Evolutionary conservation across 176 grass and related monocot genomes (phyloP), one percentile per base, ranked within the genome.

Genomic region (Melocanna baccifera): DNA sequence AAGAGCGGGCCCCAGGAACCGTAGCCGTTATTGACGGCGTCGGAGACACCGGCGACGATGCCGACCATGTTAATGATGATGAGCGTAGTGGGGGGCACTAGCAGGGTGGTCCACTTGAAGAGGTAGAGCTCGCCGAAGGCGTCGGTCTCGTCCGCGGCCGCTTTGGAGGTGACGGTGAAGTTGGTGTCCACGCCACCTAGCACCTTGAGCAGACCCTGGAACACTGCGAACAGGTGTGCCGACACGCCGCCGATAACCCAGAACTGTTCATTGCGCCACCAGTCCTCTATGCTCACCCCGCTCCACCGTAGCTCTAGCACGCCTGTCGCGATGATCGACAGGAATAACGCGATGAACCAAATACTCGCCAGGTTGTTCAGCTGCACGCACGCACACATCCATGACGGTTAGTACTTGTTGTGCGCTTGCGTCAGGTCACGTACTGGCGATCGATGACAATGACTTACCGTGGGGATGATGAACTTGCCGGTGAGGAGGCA

Each of bases 31-130:
- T 99, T 99, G 62, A 94, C 91, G 18, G 97, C 97, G 78, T 99
- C 93, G 1, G 96, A 99, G 4, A 99, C 96, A 1, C 96, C 93
- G 5, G 93, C 93, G 4, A 99, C 93, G 59, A 99, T 94, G 25
- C 93, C 91, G 34, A 99, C 97, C 93, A 99, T 99, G 90, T 99
- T 99, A 81, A 99, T 87, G 80, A 99, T 96, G 80, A 99, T 99
- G 74, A 96, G 90, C 15, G 93, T 99, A 5, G 97, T 99, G 20
- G 93, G 93, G 0, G 91, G 91, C 25, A 96, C 83, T 26, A 99
- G 86, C 15, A 96, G 86, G 1, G 97, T 94, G 4, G 93, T 96
- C 97, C 93, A 94, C 76, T 99, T 99, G 97, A 96, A 96, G 75
- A 99, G 97, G 88, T 99, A 96, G 36, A 99, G 90, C 0, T 99